Evolutionary conservation across 2,329 filamentous ascomycete species (phyloP).

Genomic region (Metarhizium sp.): DNA sequence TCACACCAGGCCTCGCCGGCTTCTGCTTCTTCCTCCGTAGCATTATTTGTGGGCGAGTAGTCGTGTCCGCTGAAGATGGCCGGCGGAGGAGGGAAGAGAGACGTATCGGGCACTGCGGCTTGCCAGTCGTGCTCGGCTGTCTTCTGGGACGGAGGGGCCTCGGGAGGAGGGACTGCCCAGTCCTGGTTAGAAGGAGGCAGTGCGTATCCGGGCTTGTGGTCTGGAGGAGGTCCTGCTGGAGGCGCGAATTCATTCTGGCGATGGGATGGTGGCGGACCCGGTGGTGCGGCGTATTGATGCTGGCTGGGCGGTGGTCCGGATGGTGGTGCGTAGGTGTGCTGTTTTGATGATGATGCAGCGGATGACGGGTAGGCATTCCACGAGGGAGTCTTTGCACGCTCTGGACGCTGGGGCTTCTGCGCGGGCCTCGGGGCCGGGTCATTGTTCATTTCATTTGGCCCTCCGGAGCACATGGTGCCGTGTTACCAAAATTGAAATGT

Average conservation of each 20-base stretch:
- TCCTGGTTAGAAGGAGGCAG: constrained; percentile 17
- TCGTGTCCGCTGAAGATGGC: constrained; percentile 55
- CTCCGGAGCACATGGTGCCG: constrained; percentile 40
- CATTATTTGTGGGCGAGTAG: constrained; percentile 59
- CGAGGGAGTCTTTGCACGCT: constrained; percentile 14
- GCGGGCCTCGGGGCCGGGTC: constrained; percentile 31
- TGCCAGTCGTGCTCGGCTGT: constrained; percentile 57
- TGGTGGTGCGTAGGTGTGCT: constrained; percentile 16
- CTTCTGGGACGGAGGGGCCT: constrained; percentile 19
- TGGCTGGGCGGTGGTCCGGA: constrained; percentile 16
- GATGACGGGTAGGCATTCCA: not conserved
- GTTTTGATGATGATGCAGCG: constrained; percentile 4
- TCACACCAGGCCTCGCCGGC: constrained; percentile 58
- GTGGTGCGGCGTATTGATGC: constrained; percentile 17
- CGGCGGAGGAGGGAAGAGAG: constrained; percentile 64
- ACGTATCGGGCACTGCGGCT: constrained; percentile 59
- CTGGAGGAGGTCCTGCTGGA: constrained; percentile 22
- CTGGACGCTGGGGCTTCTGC: constrained; percentile 13
- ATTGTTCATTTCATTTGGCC: constrained; percentile 29
- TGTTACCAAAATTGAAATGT: not conserved
- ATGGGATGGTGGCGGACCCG: not conserved
- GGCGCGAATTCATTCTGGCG: too few species aligned
- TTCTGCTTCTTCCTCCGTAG: constrained; percentile 52
- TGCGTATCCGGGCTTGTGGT: constrained; percentile 14
- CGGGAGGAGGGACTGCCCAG: constrained; percentile 27